Evolutionary conservation across 1,284 basidiomycete genomes (phyloP), one percentile per base, ranked within the genome.

Genomic region (Caloboletus firmus): DNA sequence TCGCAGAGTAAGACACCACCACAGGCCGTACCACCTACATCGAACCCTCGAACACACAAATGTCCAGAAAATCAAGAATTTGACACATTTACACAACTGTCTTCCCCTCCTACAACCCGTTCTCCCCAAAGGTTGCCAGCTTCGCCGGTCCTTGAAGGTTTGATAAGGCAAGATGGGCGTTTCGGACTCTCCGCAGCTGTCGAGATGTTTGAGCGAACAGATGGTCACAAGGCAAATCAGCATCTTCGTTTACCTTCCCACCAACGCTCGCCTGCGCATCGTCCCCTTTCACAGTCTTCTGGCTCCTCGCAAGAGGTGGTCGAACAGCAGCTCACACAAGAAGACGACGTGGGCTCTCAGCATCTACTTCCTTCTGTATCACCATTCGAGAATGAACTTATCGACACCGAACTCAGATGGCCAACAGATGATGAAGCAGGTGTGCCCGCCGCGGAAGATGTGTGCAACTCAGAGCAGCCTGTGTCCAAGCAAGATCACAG

Each of bases 111-210:
- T 8, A 63, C 57, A 45, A 62, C 18, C 10, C 42, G 39, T 35
- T 63, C 64, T 24, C 55, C 55, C 6, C 18, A 48, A 30, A 31
- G 12, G 8, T 22, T 54, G 5, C 64, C 56, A 0, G 45, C 63
- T 36, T 75, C 73, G 32, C 77, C 79, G 0, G 59, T 68, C 10
- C 70, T 76, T 42, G 65, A 70, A 40, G 36, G 39, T 18, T 34
- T 64, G 52, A 35, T 58, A 13, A 52, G 15, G 32, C 66, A 50
- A 24, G 24, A 50, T 43, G 45, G 35, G 9, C 43, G 20, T 15
- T 36, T 45, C 2, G 41, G 51, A 30, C 49, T 59, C 46, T 53
- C 62, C n/a, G 57, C 55, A 20, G 62, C 57, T 18, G 45, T 63
- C 12, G 60, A 65, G 43, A 56, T 46, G 44, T 56, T 63, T 41